phyloP scores from a whole-genome alignment of 208 protist species.

The Angomonas deanei region DNA sequence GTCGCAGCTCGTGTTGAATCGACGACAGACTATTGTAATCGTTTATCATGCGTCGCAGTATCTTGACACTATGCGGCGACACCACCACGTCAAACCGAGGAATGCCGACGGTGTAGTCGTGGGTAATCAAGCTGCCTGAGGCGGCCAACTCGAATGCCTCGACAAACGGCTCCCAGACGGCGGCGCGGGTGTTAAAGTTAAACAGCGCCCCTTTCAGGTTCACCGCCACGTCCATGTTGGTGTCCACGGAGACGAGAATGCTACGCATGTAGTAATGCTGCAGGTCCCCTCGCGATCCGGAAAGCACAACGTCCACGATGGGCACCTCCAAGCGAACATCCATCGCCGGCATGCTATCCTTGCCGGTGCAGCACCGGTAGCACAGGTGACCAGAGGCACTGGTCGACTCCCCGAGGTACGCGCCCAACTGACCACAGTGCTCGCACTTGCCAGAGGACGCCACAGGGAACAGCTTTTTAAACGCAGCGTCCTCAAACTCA shows the following conservation, averaged over 20 bases:
- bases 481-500: constrained; percentile 42
- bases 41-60: constrained; percentile 34
- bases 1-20: constrained; percentile 53
- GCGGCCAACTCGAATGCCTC: constrained; percentile 48
- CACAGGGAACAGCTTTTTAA: constrained; percentile 36
- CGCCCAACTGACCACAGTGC: constrained; percentile 35
- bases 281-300: constrained; percentile 46
- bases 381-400: constrained; percentile 48
- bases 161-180: constrained; percentile 83
- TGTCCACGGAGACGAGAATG: constrained; percentile 31
- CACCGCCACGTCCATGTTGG: constrained; percentile 46
- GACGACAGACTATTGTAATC: constrained; percentile 46
- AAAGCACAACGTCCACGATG: constrained; percentile 60
- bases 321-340: constrained; percentile 61
- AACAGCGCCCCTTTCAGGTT: constrained; percentile 41
- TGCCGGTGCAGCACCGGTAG: constrained; percentile 80
- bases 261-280: constrained; percentile 38
- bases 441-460: constrained; percentile 44
- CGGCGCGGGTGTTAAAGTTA: constrained; percentile 65
- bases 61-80: constrained; percentile 61
- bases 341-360: constrained; percentile 38
- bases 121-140: constrained; percentile 41
- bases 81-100: constrained; percentile 68
- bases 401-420: constrained; percentile 25
- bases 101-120: constrained; percentile 52